Evolutionary conservation across 169 alveolate genomes (phyloP), one percentile per base, ranked within the genome.

Genomic region (Plasmodium knowlesi): DNA sequence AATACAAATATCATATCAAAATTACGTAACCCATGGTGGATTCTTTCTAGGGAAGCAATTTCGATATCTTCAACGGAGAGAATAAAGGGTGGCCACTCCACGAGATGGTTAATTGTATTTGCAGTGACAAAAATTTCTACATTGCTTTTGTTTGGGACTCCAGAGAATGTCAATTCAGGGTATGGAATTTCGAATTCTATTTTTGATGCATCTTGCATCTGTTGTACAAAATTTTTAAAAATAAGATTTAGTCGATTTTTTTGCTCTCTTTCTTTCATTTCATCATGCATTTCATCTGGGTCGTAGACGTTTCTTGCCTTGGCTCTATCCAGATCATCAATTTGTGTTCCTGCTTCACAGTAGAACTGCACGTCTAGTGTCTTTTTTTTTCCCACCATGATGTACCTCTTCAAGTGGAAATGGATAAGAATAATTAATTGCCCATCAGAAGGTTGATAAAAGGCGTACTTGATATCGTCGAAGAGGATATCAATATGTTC

Each of bases 1-100:
- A 97, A 98, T 12, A 99, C 98, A 88, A 99, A 97, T 14, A 98
- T 98, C 98, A 99, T 98, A 95, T 99, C 99, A 89, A 99, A 98
- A 96, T 98, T 98, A 83, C 99, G 97, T 54, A 98, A 95, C n/a
- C 99, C 99, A 94, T 98, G 99, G 81, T 97, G 98, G 4, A 99
- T 99, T 83, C 99, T 96, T 96, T 99, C 99, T 82, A 99, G 98
- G 32, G 99, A 98, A 5, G 98, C 99, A 3, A 98, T 96, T 95
- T 99, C 99, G 28, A 99, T 97, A 79, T 99, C 99, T 73, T 97
- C 98, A 71, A 99, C 97, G 30, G 98, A 96, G 43, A 98, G 96
- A 9, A 99, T 99, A 84, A 98, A 99, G 50, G 99, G 99, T 28
- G 99, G 99, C 96, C 98, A 97, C 91, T 99, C 99, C 50, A 97